Base-by-base conservation (phyloP, 2,329 filamentous ascomycete genomes). In the Tolypocladium cylindrosporum region DNA sequence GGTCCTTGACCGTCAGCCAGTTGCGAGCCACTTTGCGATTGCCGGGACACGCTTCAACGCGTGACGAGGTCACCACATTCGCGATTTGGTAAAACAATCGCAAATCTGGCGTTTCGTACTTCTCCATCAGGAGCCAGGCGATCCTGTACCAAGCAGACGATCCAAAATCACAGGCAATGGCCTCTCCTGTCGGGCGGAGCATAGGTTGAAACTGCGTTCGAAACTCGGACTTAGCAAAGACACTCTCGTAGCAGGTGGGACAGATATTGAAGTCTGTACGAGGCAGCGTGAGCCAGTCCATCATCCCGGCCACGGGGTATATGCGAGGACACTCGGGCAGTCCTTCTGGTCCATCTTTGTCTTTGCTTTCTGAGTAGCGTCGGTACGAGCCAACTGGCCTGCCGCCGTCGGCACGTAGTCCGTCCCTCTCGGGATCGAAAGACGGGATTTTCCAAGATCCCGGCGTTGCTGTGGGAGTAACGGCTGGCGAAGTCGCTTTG, bases 261-360 rank as follows among this genome's bases (percentile, higher is more conserved):
- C 93, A 97, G 52, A 97, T 87, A 61, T 90, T 84, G 64, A 97
- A 88, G 14, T 85, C 81, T 60, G 86, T 82, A 16, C 84, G 83
- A 4, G 84, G 83, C 5, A 97, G 77, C 0, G 87, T 92, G 61
- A 91, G 85, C 90, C 92, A 97, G 66, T 94, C 90, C 61, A 87
- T 77, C 60, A 86, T 80, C 1, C 86, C 85, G 11, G 81, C 75
- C 14, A 84, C 80, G 13, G 83, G 82, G 5, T 79, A 74, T 43
- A 80, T 83, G 60, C 90, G 81, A 8, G 86, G 87, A 65, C 92
- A 96, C 3, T 85, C 79, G 3, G 88, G 83, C 16, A 92, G 77
- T 27, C 8, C 79, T 57, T 57, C 65, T 58, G 48, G 37, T 16
- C 54, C 57, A 36, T 60, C 59, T 50, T 37, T 63, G 48, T 65